These are phyloP conservation scores for Aureobasidium sp. DNA, from an alignment of 2,329 filamentous ascomycete species.

Conservation along the genomic window DNA sequence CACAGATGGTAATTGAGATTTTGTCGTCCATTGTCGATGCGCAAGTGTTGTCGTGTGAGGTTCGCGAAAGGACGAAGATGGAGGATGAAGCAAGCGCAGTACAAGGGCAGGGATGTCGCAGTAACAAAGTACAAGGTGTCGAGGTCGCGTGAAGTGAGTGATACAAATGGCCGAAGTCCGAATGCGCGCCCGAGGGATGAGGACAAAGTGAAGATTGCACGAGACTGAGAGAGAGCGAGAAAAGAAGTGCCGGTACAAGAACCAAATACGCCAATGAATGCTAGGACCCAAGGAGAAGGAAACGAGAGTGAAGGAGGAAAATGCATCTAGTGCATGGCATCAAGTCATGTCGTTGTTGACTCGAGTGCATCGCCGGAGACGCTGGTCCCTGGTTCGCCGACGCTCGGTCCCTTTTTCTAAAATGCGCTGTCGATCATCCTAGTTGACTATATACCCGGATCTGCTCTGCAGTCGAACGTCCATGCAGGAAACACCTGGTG, in stretches of 20 bases:
- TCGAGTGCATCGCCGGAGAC: neutral
- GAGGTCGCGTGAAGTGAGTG: neutral
- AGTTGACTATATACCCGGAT: neutral
- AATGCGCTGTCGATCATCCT: constrained; percentile 1
- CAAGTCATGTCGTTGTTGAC: neutral
- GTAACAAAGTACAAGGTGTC: neutral
- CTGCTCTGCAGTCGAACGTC: neutral
- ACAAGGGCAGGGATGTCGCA: neutral
- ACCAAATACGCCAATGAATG: neutral
- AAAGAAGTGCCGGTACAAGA: neutral
- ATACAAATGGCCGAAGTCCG: neutral
- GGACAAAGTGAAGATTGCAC: neutral
- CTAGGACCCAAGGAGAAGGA: neutral
- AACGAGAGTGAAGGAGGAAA: neutral
- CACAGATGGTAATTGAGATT: constrained; percentile 70
- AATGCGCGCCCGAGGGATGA: neutral
- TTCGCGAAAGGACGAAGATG: neutral
- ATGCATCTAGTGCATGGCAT: neutral
- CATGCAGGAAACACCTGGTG: neutral
- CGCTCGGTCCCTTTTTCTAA: neutral
- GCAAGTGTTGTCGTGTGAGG: constrained; percentile 11
- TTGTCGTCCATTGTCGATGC: constrained; percentile 34
- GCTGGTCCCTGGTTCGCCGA: neutral
- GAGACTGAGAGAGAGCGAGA: neutral
- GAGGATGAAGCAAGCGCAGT: neutral